These are phyloP conservation scores for Salmacisia buchloeana DNA, from an alignment of 1,284 basidiomycete genomes.

Conservation along the genomic window DNA sequence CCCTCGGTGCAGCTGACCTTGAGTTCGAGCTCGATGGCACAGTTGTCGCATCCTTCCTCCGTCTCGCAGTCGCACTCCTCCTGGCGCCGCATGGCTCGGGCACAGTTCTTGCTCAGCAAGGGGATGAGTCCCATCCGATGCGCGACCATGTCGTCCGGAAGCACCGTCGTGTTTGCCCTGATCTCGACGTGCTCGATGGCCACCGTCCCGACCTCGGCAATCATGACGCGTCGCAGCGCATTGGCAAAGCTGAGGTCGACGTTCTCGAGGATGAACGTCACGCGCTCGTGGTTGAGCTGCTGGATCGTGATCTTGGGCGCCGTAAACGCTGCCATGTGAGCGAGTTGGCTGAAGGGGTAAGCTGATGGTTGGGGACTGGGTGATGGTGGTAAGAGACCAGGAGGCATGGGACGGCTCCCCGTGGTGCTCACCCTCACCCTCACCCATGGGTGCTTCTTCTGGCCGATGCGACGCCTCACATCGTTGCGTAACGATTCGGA, in stretches of 20 bases:
- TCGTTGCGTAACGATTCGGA: too few species aligned
- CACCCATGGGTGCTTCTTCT: too few species aligned
- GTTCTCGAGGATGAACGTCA: conserved; percentile 44
- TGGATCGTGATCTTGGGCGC: conserved; percentile 9
- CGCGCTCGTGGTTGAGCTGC: conserved; percentile 30
- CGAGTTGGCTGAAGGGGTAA: neutral
- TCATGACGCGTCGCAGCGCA: conserved; percentile 44
- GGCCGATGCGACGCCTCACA: too few species aligned
- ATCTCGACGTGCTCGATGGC: conserved; percentile 97
- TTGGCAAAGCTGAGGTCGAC: conserved; percentile 49
- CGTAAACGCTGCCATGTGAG: neutral
- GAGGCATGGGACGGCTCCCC: too few species aligned
- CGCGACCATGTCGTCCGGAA: conserved; percentile 95
- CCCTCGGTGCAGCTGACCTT: conserved; percentile 62
- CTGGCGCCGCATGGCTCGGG: conserved; percentile 38
- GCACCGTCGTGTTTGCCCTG: conserved; percentile 80
- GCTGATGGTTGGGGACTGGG: neutral
- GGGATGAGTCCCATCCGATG: conserved; percentile 94
- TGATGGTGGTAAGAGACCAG: neutral
- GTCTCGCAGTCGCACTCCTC: conserved; percentile 74
- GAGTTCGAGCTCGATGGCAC: conserved; percentile 71
- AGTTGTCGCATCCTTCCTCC: conserved; percentile 67
- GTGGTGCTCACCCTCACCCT: too few species aligned
- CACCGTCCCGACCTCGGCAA: conserved; percentile 48
- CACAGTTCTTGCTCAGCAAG: conserved; percentile 61